Base-by-base conservation (phyloP, 371 early-diverging fungal genomes). In the Mortierella sp. region DNA sequence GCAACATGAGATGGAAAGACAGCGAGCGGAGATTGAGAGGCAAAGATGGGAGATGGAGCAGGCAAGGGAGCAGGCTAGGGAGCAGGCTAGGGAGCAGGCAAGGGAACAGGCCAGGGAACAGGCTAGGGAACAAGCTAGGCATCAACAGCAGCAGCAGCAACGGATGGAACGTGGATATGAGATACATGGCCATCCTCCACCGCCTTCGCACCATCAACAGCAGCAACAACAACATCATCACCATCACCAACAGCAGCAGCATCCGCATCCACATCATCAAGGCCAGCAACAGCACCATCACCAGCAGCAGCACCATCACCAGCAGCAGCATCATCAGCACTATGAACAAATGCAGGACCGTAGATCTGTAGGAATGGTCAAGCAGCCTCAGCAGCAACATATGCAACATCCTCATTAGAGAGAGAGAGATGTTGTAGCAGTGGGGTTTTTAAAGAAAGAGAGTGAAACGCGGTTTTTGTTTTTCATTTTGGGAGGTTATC, bases 21-120 rank as follows among this genome's bases (percentile, higher is more conserved):
- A 66, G 1, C 54, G 40, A 26, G 22, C n/a, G 24, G 55, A 55
- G 9, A 24, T 18, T 3, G 66, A 39, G 11, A 55, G 59, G 16
- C 68, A 49, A 12, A 64, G 74, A 0, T 68, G 74, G 51, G 74
- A 74, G 45, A 68, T 68, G 64, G 73, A 74, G 3, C 73, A 73
- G 45, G 62, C 39, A 2, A 30, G 30, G 30, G 30, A 30, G 4
- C 30, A 30, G 4, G 30, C 30, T 30, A 30, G 30, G 30, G 30
- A 74, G 1, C 74, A 74, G 39, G 62, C 39, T 1, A 61, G 57
- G 40, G 30, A 30, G 4, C 30, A 30, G 4, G 30, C 30, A 2
- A 30, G 30, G 30, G 30, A 74, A 5, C 74, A 74, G 39, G 62
- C 39, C 4, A 30, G 30, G 30, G 30, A 30, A 30, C 30, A 30